phyloP scores from a whole-genome alignment of 2,329 filamentous ascomycete species.

The Macroventuria anomochaeta region DNA sequence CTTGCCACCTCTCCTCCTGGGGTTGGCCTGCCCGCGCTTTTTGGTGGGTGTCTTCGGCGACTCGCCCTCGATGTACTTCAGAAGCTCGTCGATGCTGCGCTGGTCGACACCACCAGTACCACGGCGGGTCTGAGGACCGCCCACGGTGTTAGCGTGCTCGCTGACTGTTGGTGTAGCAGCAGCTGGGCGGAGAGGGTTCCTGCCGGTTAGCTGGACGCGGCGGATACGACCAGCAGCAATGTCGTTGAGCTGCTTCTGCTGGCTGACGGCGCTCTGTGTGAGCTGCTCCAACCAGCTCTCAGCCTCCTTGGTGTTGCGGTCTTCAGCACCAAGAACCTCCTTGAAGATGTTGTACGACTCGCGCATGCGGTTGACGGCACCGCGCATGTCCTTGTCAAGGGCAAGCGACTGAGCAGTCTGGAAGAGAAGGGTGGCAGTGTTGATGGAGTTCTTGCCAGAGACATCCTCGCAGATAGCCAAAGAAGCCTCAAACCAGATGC shows the following conservation, averaged over 20 bases:
- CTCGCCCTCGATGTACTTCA: conserved; percentile 90
- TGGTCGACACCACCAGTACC: conserved; percentile 65
- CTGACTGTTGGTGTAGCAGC: conserved; percentile 66
- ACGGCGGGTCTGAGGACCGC: conserved; percentile 44
- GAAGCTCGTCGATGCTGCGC: conserved; percentile 87
- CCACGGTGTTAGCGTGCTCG: conserved; percentile 50
- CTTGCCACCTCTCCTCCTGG: conserved; percentile 46
- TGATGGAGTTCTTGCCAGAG: conserved; percentile 87
- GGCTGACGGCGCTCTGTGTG: conserved; percentile 91
- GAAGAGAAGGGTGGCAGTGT: conserved; percentile 93
- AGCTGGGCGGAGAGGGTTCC: conserved; percentile 64
- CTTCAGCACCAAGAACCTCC: conserved; percentile 80
- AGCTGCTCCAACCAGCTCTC: conserved; percentile 96
- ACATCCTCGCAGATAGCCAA: conserved; percentile 87
- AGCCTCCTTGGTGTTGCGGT: conserved; percentile 98
- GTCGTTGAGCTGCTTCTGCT: conserved; percentile 93
- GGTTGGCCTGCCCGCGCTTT: conserved; percentile 53
- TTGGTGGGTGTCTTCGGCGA: conserved; percentile 52
- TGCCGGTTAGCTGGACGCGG: conserved; percentile 69
- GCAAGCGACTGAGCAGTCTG: conserved; percentile 95
- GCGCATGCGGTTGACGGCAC: conserved; percentile 89
- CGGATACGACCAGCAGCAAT: conserved; percentile 75
- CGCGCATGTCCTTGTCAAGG: conserved; percentile 93
- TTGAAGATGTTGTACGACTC: conserved; percentile 98
- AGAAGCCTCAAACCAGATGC: conserved; percentile 95